Evolutionary conservation across 768 basidiomycete genomes (phyloP).

Genomic region (Gelatoporia subvermispora): DNA sequence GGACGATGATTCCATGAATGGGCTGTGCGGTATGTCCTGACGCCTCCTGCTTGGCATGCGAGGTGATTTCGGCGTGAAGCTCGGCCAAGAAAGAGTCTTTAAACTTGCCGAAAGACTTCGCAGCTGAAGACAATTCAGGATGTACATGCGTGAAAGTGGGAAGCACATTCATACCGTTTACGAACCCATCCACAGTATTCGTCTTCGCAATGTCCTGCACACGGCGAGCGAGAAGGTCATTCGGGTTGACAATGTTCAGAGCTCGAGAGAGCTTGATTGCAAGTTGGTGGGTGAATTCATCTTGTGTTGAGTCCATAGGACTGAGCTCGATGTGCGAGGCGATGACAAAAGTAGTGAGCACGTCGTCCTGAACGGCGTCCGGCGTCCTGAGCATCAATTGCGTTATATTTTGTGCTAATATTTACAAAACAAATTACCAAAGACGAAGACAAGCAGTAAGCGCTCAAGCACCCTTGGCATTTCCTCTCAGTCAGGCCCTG

Average conservation of each 20-base stretch:
- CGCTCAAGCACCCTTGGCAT: too few species aligned
- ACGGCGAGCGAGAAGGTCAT: conserved; percentile 72
- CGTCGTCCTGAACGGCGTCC: too few species aligned
- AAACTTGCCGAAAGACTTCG: conserved; percentile 83
- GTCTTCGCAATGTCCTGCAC: conserved; percentile 79
- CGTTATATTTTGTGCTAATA: too few species aligned
- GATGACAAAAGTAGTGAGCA: neutral
- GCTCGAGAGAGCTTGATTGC: conserved; percentile 78
- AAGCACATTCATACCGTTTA: conserved; percentile 47
- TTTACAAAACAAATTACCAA: too few species aligned
- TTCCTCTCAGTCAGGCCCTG: too few species aligned
- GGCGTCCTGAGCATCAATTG: neutral
- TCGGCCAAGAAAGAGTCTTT: conserved; percentile 72
- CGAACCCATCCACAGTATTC: conserved; percentile 59
- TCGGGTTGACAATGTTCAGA: conserved; percentile 77
- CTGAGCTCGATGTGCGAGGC: neutral
- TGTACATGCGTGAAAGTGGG: neutral
- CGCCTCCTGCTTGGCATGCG: conserved; percentile 63
- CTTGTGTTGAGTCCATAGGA: conserved; percentile 7
- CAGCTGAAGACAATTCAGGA: conserved; percentile 40
- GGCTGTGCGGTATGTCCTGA: conserved; percentile 45
- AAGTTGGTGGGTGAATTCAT: conserved; percentile 60
- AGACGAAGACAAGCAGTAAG: too few species aligned
- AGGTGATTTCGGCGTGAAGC: conserved; percentile 73
- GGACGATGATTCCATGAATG: conserved; percentile 71